Percentiles rank a stretch among this genome's conserved stretches.
Evolutionary conservation across 1,284 basidiomycete species (phyloP).

Genomic region (Takashimella koratensis): DNA sequence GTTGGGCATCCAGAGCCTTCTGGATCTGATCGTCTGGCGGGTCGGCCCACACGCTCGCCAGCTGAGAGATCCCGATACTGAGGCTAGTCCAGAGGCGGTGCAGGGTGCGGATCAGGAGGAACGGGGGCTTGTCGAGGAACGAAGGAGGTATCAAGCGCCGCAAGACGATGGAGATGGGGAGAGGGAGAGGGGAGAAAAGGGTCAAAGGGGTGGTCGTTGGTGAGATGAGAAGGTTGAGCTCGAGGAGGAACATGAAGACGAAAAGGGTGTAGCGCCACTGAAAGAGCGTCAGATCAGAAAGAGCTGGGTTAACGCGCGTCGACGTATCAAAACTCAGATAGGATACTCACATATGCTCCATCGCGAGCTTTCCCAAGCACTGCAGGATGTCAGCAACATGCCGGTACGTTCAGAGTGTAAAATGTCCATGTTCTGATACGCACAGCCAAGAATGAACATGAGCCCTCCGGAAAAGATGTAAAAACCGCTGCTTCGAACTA

Average conservation of each 20-base stretch:
- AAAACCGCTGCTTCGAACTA: conserved; percentile 64
- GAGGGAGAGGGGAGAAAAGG: conserved; percentile 8
- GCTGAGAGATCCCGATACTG: conserved; percentile 34
- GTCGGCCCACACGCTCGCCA: conserved; percentile 32
- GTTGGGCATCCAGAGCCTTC: background rate
- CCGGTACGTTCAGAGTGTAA: background rate
- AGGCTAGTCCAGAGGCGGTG: conserved; percentile 31
- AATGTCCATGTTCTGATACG: conserved; percentile 2
- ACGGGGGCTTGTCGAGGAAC: conserved; percentile 19
- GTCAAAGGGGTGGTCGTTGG: conserved; percentile 14
- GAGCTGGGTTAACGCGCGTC: background rate
- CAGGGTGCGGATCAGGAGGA: conserved; percentile 27
- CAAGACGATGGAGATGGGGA: conserved; percentile 1
- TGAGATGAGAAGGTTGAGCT: conserved; percentile 31
- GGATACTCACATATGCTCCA: conserved; percentile 65
- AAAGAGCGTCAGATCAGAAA: background rate
- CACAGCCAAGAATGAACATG: conserved; percentile 54
- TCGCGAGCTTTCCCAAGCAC: conserved; percentile 59
- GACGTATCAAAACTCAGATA: conserved; percentile 10
- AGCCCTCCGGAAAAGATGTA: conserved; percentile 62
- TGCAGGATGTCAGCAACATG: background rate
- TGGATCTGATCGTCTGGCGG: background rate
- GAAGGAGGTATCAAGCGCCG: conserved; percentile 1
- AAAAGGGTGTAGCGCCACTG: conserved; percentile 73
- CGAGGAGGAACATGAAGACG: conserved; percentile 57